A percentile compares a stretch with the other conserved stretches of the same genome.
phyloP scores from a whole-genome alignment of 768 basidiomycete species.

The Suillus discolor region DNA sequence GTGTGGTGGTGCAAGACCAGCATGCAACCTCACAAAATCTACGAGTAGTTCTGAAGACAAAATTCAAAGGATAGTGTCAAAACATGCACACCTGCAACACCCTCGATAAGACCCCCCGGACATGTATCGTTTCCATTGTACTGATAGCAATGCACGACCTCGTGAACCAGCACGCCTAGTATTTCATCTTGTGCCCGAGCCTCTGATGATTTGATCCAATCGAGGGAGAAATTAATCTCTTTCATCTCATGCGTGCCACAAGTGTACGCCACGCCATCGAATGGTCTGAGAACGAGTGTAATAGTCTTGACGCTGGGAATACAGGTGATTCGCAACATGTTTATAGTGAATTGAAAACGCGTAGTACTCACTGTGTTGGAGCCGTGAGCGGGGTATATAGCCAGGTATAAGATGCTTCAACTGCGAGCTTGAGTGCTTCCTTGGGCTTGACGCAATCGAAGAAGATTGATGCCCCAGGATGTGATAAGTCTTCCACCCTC shows the following conservation, averaged over 20 bases:
- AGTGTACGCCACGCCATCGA: constrained; percentile 69
- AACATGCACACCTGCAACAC: constrained; percentile 64
- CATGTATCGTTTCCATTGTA: constrained; percentile 61
- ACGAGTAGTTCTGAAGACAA: constrained; percentile 5
- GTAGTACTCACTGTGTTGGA: constrained; percentile 49
- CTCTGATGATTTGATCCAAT: constrained; percentile 53
- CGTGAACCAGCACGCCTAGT: constrained; percentile 69
- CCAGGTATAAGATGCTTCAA: constrained; percentile 41
- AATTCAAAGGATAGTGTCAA: constrained; percentile 2
- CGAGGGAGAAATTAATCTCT: constrained; percentile 73
- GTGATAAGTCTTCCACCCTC: constrained; percentile 58
- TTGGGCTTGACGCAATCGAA: constrained; percentile 49
- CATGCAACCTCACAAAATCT: constrained; percentile 75
- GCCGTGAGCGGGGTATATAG: constrained; percentile 46
- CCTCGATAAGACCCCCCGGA: constrained; percentile 76
- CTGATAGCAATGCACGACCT: constrained; percentile 82
- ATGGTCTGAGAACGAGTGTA: constrained; percentile 60
- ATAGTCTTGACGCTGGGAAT: constrained; percentile 51
- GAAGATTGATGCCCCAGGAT: constrained; percentile 61
- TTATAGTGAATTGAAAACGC: neutral
- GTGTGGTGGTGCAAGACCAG: constrained; percentile 65
- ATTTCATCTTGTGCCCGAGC: constrained; percentile 60
- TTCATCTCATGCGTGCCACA: constrained; percentile 56
- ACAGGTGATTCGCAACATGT: constrained; percentile 14
- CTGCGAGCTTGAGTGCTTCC: constrained; percentile 38